Conservation (phyloP, 2,329 filamentous ascomycete genomes). For the Pestalotiopsis sp. region DNA sequence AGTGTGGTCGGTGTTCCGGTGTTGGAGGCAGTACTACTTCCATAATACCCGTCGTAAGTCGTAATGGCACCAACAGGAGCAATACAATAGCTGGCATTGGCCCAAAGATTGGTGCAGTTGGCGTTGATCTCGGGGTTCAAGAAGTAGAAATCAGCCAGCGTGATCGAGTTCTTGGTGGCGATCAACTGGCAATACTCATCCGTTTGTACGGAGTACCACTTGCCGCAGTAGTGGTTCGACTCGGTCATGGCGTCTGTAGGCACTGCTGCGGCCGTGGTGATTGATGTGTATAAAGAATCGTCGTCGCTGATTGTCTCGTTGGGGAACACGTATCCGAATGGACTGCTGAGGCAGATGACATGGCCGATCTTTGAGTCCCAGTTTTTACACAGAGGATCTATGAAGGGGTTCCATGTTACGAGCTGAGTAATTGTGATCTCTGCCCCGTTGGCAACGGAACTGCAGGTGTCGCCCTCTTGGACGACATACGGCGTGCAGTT, state of each 20-base stretch:
- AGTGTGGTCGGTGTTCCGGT: conserved; percentile 14
- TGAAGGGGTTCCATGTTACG: conserved; percentile 26
- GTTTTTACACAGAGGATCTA: conserved; percentile 23
- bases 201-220: neutral
- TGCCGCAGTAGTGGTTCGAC: neutral
- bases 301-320: neutral
- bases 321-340: neutral
- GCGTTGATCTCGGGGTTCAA: conserved; percentile 34
- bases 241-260: conserved; percentile 21
- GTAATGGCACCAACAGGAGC: conserved; percentile 30
- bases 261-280: conserved; percentile 18
- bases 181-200: conserved; percentile 20
- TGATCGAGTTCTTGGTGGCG: conserved; percentile 30
- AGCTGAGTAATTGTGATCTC: conserved; percentile 24
- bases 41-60: conserved; percentile 14
- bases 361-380: conserved; percentile 19
- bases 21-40: neutral
- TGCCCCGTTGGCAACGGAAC: conserved; percentile 17
- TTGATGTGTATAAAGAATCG: neutral
- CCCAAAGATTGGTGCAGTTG: conserved; percentile 37
- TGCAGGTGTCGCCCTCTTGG: conserved; percentile 22
- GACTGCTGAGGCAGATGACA: conserved; percentile 21
- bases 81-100: conserved; percentile 35
- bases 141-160: conserved; percentile 34
- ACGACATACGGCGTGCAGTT: conserved; percentile 17